phyloP scores from a whole-genome alignment of 129 eudicot genomes.

The Cynara cardunculus region DNA sequence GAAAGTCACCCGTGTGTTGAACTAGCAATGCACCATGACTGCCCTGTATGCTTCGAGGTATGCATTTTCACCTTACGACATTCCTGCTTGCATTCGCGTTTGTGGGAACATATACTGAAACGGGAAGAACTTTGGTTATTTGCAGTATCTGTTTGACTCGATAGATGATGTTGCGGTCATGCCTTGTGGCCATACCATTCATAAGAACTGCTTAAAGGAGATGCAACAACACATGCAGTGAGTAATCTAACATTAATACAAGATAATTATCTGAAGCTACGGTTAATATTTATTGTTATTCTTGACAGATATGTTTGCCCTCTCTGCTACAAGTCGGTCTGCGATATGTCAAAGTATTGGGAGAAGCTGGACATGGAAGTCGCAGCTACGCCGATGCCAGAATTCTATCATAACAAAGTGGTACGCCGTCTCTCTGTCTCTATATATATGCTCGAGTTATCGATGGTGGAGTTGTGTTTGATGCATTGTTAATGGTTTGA shows the following conservation, averaged over 20 bases:
- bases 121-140: not conserved
- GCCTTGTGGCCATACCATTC: slow-evolving; percentile 96
- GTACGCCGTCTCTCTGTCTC: slow-evolving; percentile 25
- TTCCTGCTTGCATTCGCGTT: not conserved
- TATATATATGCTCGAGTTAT: not conserved
- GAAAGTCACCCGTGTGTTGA: slow-evolving; percentile 77
- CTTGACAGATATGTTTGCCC: slow-evolving; percentile 73
- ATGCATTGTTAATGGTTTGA: not conserved
- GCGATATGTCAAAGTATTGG: slow-evolving; percentile 90
- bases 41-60: slow-evolving; percentile 98
- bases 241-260: slow-evolving; percentile 24
- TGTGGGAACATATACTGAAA: not conserved
- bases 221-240: slow-evolving; percentile 86
- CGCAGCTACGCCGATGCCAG: slow-evolving; percentile 88
- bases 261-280: not conserved
- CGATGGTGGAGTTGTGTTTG: not conserved
- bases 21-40: slow-evolving; percentile 95
- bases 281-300: not conserved
- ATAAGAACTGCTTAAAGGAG: slow-evolving; percentile 62
- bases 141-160: slow-evolving; percentile 75
- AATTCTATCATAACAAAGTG: slow-evolving; percentile 49
- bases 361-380: slow-evolving; percentile 77
- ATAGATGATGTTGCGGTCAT: slow-evolving; percentile 52
- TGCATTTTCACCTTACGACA: not conserved
- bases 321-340: slow-evolving; percentile 77